Percentiles rank a stretch among this genome's conserved stretches.
Conservation (phyloP, 2,329 filamentous ascomycete species). For the Lasiodiplodia gonubiensis region DNA sequence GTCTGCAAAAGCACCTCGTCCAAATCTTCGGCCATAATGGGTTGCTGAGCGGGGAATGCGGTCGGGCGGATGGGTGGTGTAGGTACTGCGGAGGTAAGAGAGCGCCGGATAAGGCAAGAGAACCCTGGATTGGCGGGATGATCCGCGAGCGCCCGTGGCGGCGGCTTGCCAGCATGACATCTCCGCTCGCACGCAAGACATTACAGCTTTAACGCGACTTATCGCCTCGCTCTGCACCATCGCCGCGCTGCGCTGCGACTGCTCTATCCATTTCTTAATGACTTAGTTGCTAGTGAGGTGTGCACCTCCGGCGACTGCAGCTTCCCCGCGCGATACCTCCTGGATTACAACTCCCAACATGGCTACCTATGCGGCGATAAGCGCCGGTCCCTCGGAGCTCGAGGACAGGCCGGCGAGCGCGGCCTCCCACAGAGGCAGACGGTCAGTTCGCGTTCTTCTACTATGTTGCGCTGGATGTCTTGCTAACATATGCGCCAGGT, state of each 20-base stretch:
- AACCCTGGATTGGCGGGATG: conserved; percentile 19
- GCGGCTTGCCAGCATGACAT: conserved; percentile 20
- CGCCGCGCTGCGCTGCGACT: background rate
- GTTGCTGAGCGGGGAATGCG: background rate
- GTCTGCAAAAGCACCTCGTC: conserved; percentile 50
- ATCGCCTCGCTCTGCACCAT: background rate
- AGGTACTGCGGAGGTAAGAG: background rate
- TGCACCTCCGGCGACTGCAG: conserved; percentile 16
- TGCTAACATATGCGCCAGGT: conserved; percentile 50
- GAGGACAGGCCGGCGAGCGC: conserved; percentile 50
- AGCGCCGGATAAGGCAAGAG: conserved; percentile 19
- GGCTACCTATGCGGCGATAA: conserved; percentile 55
- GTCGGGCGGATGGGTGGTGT: background rate
- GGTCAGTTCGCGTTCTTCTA: conserved; percentile 33
- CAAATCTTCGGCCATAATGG: conserved; percentile 39
- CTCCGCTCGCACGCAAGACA: conserved; percentile 26
- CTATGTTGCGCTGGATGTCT: background rate
- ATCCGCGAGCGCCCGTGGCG: conserved; percentile 17
- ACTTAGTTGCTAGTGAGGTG: conserved; percentile 16
- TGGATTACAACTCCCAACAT: conserved; percentile 39
- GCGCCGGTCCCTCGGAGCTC: conserved; percentile 45
- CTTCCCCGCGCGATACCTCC: conserved; percentile 13
- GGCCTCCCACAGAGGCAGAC: conserved; percentile 46
- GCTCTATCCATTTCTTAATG: conserved; percentile 15
- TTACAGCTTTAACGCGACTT: conserved; percentile 15